Percentiles rank a stretch among this genome's conserved stretches.
Evolutionary conservation across 1,284 basidiomycete species (phyloP).

Genomic region (Moesziomyces aphidis): DNA sequence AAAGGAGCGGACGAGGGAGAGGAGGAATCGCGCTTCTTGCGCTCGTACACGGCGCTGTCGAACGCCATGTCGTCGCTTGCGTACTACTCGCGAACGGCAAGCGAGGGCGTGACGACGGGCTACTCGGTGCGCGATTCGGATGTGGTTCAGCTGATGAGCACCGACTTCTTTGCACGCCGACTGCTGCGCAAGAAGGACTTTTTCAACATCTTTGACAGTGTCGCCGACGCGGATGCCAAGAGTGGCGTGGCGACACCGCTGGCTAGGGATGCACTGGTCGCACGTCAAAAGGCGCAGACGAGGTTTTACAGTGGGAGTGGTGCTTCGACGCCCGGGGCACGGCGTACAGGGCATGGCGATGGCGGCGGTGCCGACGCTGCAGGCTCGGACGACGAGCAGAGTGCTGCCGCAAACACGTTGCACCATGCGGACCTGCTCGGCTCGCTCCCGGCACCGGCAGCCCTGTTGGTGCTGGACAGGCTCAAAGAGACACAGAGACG

Average conservation of each 20-base stretch:
- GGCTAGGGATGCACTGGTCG: conserved; percentile 19
- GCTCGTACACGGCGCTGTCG: conserved; percentile 54
- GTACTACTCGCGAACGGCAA: conserved; percentile 33
- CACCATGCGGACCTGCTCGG: conserved; percentile 47
- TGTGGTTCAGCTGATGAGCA: conserved; percentile 59
- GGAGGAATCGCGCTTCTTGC: conserved; percentile 49
- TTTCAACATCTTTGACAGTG: conserved; percentile 32
- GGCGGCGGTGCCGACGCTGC: neutral
- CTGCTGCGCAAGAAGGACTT: conserved; percentile 42
- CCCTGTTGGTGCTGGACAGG: conserved; percentile 31
- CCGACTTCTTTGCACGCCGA: conserved; percentile 48
- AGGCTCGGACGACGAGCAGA: conserved; percentile 12
- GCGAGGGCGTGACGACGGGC: conserved; percentile 30
- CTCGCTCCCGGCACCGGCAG: conserved; percentile 34
- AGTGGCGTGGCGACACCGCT: conserved; percentile 15
- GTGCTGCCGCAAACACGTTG: conserved; percentile 6
- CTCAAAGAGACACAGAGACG: conserved; percentile 26
- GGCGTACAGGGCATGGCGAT: neutral
- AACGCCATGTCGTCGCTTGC: conserved; percentile 54
- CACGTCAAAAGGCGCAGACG: conserved; percentile 18
- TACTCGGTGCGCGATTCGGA: conserved; percentile 55
- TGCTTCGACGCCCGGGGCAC: conserved; percentile 33
- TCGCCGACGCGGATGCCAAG: conserved; percentile 9
- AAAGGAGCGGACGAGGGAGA: conserved; percentile 17
- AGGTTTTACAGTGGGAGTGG: conserved; percentile 45